phyloP scores from a whole-genome alignment of 2,329 filamentous ascomycete species.

The Hymenoscyphus repandus region DNA sequence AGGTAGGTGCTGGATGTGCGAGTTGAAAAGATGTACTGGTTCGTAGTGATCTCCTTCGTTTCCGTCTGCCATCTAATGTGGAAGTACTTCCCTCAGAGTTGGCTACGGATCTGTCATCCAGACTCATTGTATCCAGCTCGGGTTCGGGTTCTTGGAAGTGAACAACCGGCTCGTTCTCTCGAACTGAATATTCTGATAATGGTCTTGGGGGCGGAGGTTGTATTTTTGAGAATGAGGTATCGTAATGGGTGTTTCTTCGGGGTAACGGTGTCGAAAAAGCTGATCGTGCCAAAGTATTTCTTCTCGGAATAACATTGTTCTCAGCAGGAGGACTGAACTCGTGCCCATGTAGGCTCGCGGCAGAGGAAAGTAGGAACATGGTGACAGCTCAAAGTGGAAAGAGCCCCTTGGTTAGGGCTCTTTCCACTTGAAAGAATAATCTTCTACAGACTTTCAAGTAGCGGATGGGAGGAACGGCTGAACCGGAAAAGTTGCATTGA shows the following conservation, averaged over 20 bases:
- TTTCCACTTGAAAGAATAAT: slow-evolving; percentile 9
- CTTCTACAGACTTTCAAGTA: neutral
- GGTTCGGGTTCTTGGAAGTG: slow-evolving; percentile 26
- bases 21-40: slow-evolving; percentile 61
- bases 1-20: slow-evolving; percentile 59
- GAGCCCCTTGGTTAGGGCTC: slow-evolving; percentile 16
- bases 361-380: slow-evolving; percentile 29
- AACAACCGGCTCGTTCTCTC: slow-evolving; percentile 20
- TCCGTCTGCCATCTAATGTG: slow-evolving; percentile 25
- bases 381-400: slow-evolving; percentile 17
- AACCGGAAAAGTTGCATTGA: neutral
- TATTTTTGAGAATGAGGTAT: slow-evolving; percentile 15
- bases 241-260: slow-evolving; percentile 22
- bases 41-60: slow-evolving; percentile 42
- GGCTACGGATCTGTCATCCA: slow-evolving; percentile 28
- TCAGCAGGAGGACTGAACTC: slow-evolving; percentile 21
- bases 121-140: slow-evolving; percentile 28
- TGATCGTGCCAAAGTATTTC: slow-evolving; percentile 26
- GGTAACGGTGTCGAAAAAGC: slow-evolving; percentile 27
- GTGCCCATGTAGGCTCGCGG: slow-evolving; percentile 26
- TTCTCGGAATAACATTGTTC: slow-evolving; percentile 16
- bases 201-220: slow-evolving; percentile 19
- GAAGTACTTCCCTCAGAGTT: slow-evolving; percentile 27
- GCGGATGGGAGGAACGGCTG: neutral
- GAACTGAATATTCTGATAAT: slow-evolving; percentile 23